Evolutionary conservation across 768 basidiomycete genomes (phyloP), one percentile per base, ranked within the genome.

Genomic region (Lactarius hengduanensis): DNA sequence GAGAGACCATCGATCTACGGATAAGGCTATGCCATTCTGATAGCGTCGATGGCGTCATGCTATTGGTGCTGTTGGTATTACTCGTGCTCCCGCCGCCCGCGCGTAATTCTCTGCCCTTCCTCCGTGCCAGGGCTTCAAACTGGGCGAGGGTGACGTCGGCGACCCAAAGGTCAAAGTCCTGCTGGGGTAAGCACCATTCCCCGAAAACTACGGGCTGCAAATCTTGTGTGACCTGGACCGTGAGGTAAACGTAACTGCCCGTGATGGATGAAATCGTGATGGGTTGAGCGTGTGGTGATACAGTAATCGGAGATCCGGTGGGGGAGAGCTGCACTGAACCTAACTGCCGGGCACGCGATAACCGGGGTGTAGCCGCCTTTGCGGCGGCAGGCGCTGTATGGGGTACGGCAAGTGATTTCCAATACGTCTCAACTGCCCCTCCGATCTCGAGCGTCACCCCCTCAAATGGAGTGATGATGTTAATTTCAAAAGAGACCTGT

Each of bases 391-490:
- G 70, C 41, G 71, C 77, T 18, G 77, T 74, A 18, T 72, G 74
- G 16, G 84, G 80, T 22, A 79, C 79, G 3, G 84, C 80, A 22
- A 89, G 86, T 2, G 95, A 96, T 78, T 98, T 98, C 97, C 97
- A 99, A 76, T 99, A 99, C 0, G 96, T 99, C 78, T 98, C 96
- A 34, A 98, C 85, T 60, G 92, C 88, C 30, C 97, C 96, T 28
- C 95, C 96, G 62, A 98, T 90, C 77, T 96, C 93, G 15, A 98
- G 82, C 64, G 94, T 94, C 58, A 94, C 93, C 3, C 92, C 94
- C 64, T 89, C 86, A 78, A 98, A 98, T 1, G 94, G 91, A 10
- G 87, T 89, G 68, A 96, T 86, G 64, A 95, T 84, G 71, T 86
- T 91, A 38, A 93, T 82, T 72, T 94, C 94, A 76, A 98, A 96